phyloP scores from a whole-genome alignment of 148 eudicot genomes.

The Amaranthus palmeri region DNA sequence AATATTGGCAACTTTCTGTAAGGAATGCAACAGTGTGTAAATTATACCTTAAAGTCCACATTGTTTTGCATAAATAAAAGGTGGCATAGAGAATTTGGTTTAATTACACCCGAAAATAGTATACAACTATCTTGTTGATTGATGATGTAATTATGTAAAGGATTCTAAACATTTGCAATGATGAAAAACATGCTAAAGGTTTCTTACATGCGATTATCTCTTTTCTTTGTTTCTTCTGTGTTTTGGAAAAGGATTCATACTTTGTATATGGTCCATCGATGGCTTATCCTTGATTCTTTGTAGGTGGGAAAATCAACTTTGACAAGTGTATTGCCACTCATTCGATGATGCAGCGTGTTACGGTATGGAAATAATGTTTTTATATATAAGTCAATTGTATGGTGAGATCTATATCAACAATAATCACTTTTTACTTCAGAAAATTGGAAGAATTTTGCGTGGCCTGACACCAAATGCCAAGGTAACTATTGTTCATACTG shows the following conservation, averaged over 20 bases:
- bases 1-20: too few species aligned
- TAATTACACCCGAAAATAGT: too few species aligned
- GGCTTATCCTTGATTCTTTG: constrained; percentile 8
- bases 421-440: constrained; percentile 34
- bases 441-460: constrained; percentile 58
- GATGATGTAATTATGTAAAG: neutral
- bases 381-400: neutral
- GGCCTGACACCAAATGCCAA: constrained; percentile 74
- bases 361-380: constrained; percentile 41
- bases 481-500: constrained; percentile 32
- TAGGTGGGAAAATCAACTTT: constrained; percentile 66
- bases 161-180: neutral
- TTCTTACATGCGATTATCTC: neutral
- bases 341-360: constrained; percentile 69
- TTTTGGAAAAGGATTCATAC: constrained; percentile 6
- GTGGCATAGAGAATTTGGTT: too few species aligned
- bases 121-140: neutral
- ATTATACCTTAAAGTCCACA: neutral
- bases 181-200: neutral
- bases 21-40: too few species aligned
- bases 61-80: too few species aligned
- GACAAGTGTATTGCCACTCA: constrained; percentile 91
- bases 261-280: neutral
- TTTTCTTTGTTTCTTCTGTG: neutral
- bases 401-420: neutral